These are phyloP conservation scores for Xylaria sp. DNA, from an alignment of 2,329 filamentous ascomycete species.

Conservation along the genomic window DNA sequence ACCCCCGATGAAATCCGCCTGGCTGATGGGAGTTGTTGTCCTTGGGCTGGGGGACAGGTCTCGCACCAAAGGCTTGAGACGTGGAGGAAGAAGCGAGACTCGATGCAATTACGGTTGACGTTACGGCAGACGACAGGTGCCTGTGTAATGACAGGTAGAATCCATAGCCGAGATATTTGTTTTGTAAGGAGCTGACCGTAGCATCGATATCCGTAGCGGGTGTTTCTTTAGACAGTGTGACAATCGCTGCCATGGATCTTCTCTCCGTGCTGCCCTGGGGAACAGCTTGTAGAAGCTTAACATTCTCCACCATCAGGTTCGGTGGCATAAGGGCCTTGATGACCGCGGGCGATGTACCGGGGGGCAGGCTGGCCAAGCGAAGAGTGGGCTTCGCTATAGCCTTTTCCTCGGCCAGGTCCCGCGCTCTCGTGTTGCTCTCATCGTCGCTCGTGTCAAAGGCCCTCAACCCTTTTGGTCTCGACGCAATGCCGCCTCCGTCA, in stretches of 20 bases:
- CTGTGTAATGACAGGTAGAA: conserved; percentile 80
- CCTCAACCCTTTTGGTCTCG: conserved; percentile 62
- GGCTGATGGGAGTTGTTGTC: conserved; percentile 43
- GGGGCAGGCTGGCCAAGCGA: conserved; percentile 62
- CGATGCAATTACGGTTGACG: conserved; percentile 45
- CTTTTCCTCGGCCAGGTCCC: conserved; percentile 57
- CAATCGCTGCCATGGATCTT: conserved; percentile 76
- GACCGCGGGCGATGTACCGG: conserved; percentile 59
- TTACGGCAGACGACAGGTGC: conserved; percentile 78
- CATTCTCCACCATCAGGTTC: conserved; percentile 68
- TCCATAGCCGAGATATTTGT: conserved; percentile 82
- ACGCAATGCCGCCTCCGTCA: conserved; percentile 20
- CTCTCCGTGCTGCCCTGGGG: conserved; percentile 61
- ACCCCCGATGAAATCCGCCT: conserved; percentile 58
- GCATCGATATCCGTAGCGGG: conserved; percentile 82
- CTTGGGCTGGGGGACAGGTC: conserved; percentile 54
- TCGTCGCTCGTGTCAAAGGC: conserved; percentile 73
- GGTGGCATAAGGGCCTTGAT: conserved; percentile 63
- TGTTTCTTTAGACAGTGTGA: conserved; percentile 79
- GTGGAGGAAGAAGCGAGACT: conserved; percentile 49
- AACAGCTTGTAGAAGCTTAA: conserved; percentile 67
- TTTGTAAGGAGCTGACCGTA: conserved; percentile 76
- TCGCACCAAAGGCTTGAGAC: conserved; percentile 78
- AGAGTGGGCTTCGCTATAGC: conserved; percentile 65
- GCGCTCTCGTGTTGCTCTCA: conserved; percentile 50